Base-by-base conservation (phyloP, 2,329 filamentous ascomycete genomes). In the Cordyceps fumosorosea region DNA sequence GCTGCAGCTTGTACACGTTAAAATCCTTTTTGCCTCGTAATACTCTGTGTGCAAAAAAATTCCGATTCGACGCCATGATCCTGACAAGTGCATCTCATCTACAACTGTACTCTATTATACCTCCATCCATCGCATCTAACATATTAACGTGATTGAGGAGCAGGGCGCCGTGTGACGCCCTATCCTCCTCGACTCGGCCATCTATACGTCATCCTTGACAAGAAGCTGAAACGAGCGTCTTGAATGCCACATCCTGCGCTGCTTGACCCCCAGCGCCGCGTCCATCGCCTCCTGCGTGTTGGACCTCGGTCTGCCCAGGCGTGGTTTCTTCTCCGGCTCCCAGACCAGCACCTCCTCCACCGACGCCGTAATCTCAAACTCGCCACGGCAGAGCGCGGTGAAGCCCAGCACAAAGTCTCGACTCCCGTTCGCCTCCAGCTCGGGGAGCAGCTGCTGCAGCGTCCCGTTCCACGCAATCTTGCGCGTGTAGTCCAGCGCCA, bases 381-480 rank as follows among this genome's bases (percentile, higher is more conserved):
- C 86, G 18, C 93, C 93, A 51, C 86, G 82, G 66, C 89, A 92
- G 40, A 96, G 82, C 37, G 88, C 83, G 48, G 90, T 90, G 50
- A 93, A 81, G 5, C 89, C 89, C 4, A 96, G 75, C 1, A 81
- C 79, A 24, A 90, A 79, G 64, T 87, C 82, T 0, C 81, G 79
- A n/a, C 75, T 83, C 51, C 82, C 78, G 5, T 84, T 82, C 0
- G 86, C 84, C 6, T 75, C 74, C 1, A 96, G 71, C 7, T 84
- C 70, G 0, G 89, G 86, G 0, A 96, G 76, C 1, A 84, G 80
- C 69, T 88, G 87, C 75, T 97, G 93, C 62, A 96, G 75, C 34
- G 89, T 87, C 1, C 93, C 93, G 66, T 91, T 93, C 88, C 91
- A 95, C 1, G 88, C 87, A 60, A 96, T 82, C 65, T 91, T 90